A percentile compares a stretch with the other conserved stretches of the same genome.
These are phyloP conservation scores for Ogataea ramenticola DNA, from an alignment of 805 yeast genomes.

Conservation along the genomic window DNA sequence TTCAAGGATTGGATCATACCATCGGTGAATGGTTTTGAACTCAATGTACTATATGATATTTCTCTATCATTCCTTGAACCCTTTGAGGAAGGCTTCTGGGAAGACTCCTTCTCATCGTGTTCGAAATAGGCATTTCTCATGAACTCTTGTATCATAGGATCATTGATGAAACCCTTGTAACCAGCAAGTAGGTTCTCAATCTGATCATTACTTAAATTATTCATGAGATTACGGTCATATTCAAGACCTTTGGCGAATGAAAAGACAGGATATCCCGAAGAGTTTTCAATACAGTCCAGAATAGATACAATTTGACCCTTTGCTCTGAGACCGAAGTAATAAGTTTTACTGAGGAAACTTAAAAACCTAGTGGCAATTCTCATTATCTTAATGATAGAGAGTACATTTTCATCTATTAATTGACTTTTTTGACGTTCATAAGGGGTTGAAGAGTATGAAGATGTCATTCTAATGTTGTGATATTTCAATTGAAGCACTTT, in stretches of 20 bases:
- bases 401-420: neutral
- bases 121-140: neutral
- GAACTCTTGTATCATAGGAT: neutral
- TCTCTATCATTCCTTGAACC: too few species aligned
- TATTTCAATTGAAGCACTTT: constrained; percentile 3
- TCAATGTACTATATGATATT: neutral
- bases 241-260: neutral
- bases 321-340: constrained; percentile 10
- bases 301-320: constrained; percentile 7
- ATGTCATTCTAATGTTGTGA: neutral
- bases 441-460: neutral
- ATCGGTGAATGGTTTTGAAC: neutral
- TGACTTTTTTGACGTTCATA: neutral
- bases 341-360: constrained; percentile 13
- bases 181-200: neutral
- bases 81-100: too few species aligned
- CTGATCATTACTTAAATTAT: neutral
- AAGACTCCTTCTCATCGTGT: neutral
- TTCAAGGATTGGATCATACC: neutral
- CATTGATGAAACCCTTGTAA: neutral
- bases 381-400: constrained; percentile 2
- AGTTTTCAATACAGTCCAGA: constrained; percentile 9
- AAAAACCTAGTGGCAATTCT: constrained; percentile 7
- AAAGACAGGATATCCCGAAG: constrained; percentile 11
- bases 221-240: neutral